phyloP scores from a whole-genome alignment of 78 protist genomes.

The Anaeramoeba flamelloides region DNA sequence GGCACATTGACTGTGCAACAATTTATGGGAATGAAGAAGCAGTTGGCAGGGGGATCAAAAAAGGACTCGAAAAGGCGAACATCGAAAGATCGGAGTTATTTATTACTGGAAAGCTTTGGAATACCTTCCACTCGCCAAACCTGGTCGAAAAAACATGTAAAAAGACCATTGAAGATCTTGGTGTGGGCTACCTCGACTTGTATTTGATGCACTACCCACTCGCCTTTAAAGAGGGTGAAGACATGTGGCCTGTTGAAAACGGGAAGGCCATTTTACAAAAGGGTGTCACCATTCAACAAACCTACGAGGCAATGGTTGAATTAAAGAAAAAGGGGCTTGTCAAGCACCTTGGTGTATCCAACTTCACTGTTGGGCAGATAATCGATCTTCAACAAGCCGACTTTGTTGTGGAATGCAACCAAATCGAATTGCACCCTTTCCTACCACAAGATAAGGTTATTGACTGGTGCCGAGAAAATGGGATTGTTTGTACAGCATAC shows the following conservation, averaged over 20 bases:
- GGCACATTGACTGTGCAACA: conserved; percentile 47
- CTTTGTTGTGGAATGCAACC: neutral
- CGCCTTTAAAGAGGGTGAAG: neutral
- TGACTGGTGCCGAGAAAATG: neutral
- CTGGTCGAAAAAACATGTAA: neutral
- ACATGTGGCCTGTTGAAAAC: neutral
- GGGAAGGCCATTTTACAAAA: neutral
- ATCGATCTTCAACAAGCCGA: neutral
- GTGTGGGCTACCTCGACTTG: neutral
- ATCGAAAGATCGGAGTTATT: neutral
- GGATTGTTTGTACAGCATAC: neutral
- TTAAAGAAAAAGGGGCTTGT: neutral
- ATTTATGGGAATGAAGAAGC: conserved; percentile 34
- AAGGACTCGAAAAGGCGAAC: neutral
- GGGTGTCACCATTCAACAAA: neutral
- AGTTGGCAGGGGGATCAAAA: conserved; percentile 22
- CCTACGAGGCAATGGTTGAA: neutral
- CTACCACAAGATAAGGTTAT: neutral
- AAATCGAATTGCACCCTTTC: neutral
- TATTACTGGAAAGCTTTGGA: neutral
- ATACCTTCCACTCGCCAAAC: neutral
- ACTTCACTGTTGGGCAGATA: neutral
- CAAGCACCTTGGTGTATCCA: neutral
- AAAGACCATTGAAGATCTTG: neutral
- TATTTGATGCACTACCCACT: neutral